Evolutionary conservation across 2,329 filamentous ascomycete genomes (phyloP), one percentile per base, ranked within the genome.

Genomic region (Metarhizium rileyi): DNA sequence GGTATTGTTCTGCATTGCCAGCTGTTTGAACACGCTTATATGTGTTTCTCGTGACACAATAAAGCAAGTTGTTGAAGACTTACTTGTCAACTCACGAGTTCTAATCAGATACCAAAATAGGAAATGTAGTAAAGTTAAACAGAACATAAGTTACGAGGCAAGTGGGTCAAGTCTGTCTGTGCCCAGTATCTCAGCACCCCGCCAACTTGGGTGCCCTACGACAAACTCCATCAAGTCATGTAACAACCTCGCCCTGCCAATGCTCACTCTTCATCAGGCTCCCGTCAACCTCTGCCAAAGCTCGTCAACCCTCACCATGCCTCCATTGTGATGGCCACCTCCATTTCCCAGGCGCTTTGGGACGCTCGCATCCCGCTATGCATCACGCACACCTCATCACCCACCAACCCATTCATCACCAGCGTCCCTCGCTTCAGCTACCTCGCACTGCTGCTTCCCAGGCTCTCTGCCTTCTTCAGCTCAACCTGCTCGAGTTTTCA

Each of bases 361-460:
- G 65, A 65, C 54, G 67, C 76, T 50, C 71, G 72, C 50, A 68
- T 81, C 51, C 77, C 78, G 8, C 63, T 82, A 44, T 65, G 72
- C 63, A 76, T 82, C 58, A 77, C 72, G 2, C 75, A 81, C 62
- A 63, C 69, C 14, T 66, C 68, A 2, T 65, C 68, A 23, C 70
- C 72, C 40, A 67, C 67, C 53, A 64, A 66, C 44, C 76, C 76
- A 18, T 78, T 80, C 58, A 66, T 80, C 59, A 70, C 74, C 30
- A 70, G 69, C 47, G 66, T 81, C 50, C 77, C 78, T 44, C 76
- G 78, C 56, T 78, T 81, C 63, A 73, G 75, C 64, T 82, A 81
- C 65, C 70, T 81, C 8, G 73, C 78, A 10, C 67, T 80, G 53
- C 69, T 81, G 28, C 68, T 80, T 40, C 77, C 78, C 23, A 75